These are phyloP conservation scores for Eleusine coracana DNA, from an alignment of 176 grass and related monocot genomes.

Conservation along the genomic window DNA sequence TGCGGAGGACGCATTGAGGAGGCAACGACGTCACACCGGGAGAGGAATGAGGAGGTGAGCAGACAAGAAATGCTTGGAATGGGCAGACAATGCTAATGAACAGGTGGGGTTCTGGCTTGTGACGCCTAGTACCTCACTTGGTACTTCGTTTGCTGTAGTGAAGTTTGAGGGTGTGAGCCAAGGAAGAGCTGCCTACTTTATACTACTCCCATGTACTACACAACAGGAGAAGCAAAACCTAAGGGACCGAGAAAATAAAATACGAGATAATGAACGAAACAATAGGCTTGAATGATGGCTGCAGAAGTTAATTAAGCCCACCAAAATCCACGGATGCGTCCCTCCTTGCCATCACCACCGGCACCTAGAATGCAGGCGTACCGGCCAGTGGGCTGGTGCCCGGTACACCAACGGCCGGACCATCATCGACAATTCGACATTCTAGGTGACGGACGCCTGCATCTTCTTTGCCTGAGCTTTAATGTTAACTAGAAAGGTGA, in stretches of 20 bases:
- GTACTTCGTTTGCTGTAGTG: not conserved
- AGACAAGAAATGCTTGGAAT: not conserved
- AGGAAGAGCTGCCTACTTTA: not conserved
- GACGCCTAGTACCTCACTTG: not conserved
- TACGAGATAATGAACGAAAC: not conserved
- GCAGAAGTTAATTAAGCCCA: constrained; percentile 19
- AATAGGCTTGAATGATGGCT: constrained; percentile 5
- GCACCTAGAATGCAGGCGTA: no score
- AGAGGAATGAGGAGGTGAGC: not conserved
- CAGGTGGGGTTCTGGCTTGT: not conserved
- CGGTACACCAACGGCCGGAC: constrained; percentile 87
- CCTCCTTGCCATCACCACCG: no score
- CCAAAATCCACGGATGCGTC: not conserved
- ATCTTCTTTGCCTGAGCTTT: constrained; percentile 32
- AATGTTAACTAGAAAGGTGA: no score
- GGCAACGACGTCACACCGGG: not conserved
- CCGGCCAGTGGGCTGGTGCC: constrained; percentile 50
- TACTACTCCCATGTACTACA: not conserved
- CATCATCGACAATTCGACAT: constrained; percentile 74
- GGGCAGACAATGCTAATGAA: not conserved
- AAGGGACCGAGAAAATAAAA: not conserved
- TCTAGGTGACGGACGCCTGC: constrained; percentile 41
- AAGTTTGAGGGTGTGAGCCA: not conserved
- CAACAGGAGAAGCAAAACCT: not conserved
- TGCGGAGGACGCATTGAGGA: constrained; percentile 5